Percentiles rank a stretch among this genome's conserved stretches.
Conservation (phyloP, 2,329 filamentous ascomycete species). For the Aquanectria penicillioides region DNA sequence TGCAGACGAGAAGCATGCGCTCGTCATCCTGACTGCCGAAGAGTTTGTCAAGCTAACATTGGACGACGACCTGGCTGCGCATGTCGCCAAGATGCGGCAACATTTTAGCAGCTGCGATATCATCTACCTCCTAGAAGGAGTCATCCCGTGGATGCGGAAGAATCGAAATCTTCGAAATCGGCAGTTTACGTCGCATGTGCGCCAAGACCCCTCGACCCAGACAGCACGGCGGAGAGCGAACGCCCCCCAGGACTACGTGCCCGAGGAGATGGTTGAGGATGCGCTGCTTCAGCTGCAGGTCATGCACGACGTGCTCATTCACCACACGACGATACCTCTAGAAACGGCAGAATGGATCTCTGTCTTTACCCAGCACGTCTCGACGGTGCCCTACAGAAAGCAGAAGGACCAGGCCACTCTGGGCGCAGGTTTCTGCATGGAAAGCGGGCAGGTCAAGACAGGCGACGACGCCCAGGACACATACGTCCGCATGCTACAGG, state of each 20-base stretch:
- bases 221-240: slow-evolving; percentile 50
- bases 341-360: slow-evolving; percentile 80
- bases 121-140: slow-evolving; percentile 79
- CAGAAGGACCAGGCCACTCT: slow-evolving; percentile 60
- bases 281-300: slow-evolving; percentile 77
- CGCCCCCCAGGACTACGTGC: slow-evolving; percentile 60
- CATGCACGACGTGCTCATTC: slow-evolving; percentile 71
- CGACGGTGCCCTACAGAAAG: slow-evolving; percentile 76
- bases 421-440: slow-evolving; percentile 79
- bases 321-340: slow-evolving; percentile 69
- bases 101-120: slow-evolving; percentile 63
- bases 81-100: slow-evolving; percentile 65
- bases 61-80: slow-evolving; percentile 63
- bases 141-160: slow-evolving; percentile 73
- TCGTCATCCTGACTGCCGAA: slow-evolving; percentile 70
- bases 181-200: slow-evolving; percentile 73
- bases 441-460: slow-evolving; percentile 77
- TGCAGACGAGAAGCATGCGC: slow-evolving; percentile 67
- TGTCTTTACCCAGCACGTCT: slow-evolving; percentile 81
- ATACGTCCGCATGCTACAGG: slow-evolving; percentile 79
- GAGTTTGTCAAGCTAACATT: slow-evolving; percentile 72
- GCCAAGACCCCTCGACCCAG: slow-evolving; percentile 48
- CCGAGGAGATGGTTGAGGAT: slow-evolving; percentile 76
- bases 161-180: slow-evolving; percentile 74
- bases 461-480: slow-evolving; percentile 74